Conservation (phyloP, 306 rosid genomes). For the Lotus japonicus region DNA sequence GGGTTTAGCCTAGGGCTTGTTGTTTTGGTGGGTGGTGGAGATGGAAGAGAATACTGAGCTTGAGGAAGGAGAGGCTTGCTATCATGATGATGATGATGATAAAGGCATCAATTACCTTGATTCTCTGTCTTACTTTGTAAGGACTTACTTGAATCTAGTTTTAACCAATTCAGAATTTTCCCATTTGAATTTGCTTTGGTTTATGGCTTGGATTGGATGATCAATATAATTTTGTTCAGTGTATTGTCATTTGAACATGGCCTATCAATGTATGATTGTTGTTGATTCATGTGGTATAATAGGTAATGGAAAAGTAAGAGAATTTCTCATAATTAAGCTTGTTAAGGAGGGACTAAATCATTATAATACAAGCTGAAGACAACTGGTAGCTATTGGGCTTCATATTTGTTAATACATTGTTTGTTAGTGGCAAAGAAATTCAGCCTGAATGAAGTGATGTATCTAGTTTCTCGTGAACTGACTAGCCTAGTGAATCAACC, state of each 20-base stretch:
- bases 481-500: neutral
- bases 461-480: neutral
- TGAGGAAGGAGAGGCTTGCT: slow-evolving; percentile 77
- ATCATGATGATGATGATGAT: slow-evolving; percentile 45
- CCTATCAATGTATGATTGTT: neutral
- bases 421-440: slow-evolving; percentile 1
- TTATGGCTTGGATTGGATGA: slow-evolving; percentile 17
- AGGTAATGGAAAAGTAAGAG: neutral
- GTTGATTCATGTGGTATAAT: slow-evolving; percentile 7
- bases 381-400: slow-evolving; percentile 3
- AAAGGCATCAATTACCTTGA: slow-evolving; percentile 48
- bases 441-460: neutral
- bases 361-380: neutral
- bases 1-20: slow-evolving; percentile 35
- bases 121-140: slow-evolving; percentile 74
- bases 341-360: neutral
- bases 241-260: neutral
- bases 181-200: slow-evolving; percentile 21
- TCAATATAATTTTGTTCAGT: slow-evolving; percentile 2
- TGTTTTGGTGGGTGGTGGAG: slow-evolving; percentile 23
- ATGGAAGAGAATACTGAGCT: slow-evolving; percentile 52
- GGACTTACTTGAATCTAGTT: slow-evolving; percentile 30
- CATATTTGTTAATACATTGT: slow-evolving; percentile 5
- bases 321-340: slow-evolving; percentile 3
- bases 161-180: slow-evolving; percentile 13